Conservation (phyloP, 768 basidiomycete species). For the Mycena belliarum region DNA sequence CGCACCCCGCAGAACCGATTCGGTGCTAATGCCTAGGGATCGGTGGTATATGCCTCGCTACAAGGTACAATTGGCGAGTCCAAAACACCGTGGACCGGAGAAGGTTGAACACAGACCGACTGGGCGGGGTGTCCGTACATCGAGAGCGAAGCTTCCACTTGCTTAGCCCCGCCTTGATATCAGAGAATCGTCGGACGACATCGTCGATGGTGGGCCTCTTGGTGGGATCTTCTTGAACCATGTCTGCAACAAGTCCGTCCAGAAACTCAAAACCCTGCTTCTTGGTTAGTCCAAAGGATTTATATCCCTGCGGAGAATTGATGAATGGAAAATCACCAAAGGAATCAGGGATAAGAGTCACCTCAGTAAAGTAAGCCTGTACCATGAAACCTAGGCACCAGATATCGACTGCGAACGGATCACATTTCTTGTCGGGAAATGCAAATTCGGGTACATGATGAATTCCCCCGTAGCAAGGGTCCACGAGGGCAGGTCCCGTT, state of each 20-base stretch:
- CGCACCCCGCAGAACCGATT: too few relatives aligned
- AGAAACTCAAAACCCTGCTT: constrained; percentile 27
- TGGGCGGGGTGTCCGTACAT: background rate
- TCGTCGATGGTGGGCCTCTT: constrained; percentile 39
- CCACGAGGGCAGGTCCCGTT: background rate
- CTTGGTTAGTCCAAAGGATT: too few relatives aligned
- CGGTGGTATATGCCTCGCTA: too few relatives aligned
- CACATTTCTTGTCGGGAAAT: background rate
- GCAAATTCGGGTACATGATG: background rate
- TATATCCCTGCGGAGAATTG: background rate
- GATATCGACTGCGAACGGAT: constrained; percentile 2
- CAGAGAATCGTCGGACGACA: constrained; percentile 31
- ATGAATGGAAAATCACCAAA: background rate
- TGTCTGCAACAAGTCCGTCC: constrained; percentile 30
- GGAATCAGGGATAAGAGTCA: background rate
- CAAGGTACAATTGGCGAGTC: too few relatives aligned
- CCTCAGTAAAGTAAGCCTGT: background rate
- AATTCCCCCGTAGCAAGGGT: background rate
- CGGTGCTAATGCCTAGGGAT: too few relatives aligned
- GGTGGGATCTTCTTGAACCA: constrained; percentile 37
- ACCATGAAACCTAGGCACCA: background rate
- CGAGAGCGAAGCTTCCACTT: constrained; percentile 2
- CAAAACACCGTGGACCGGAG: too few relatives aligned
- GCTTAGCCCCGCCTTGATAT: background rate
- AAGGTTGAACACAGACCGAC: background rate